Base-by-base conservation (phyloP, 805 yeast genomes). In the Candida ulmi region DNA sequence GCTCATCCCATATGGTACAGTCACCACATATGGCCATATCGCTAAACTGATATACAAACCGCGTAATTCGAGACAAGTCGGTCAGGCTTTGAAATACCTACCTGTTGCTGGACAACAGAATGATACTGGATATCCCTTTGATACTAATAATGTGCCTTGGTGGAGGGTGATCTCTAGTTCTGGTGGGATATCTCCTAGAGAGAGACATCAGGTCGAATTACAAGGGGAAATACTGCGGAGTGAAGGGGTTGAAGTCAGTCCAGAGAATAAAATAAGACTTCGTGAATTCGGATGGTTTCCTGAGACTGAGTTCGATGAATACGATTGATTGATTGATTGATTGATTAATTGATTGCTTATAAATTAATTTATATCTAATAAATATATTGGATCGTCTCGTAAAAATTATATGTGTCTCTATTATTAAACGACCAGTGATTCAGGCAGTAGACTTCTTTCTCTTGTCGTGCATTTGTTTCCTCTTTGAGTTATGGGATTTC, bases 21-120 rank as follows among this genome's bases (percentile, higher is more conserved):
- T 79, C 7, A 76, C 88, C 0, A 69, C 80, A n/a, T 85, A 85
- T 48, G 88, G 87, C 2, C 90, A 83, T 54, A 75, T 85, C 8
- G 93, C 93, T 0, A 70, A 71, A 43, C 59, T 83, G 9, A 65
- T 82, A 0, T 72, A 70, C 24, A 65, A 71, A 36, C 93, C 95
- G 0, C 71, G 65, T 36, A 80, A 83, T 46, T 69, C 93, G 1
- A 65, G 95, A 6, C 88, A 77, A 43, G 93, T 84, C 1, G 95
- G 95, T 0, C 71, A 72, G 25, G 74, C 88, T 0, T 61, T 85
- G 43, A 85, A 84, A 57, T 64, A 72, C 35, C 63, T 77, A 12
- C 67, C 69, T 1, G 5, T 15, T 2, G 35, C 18, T 1, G 41
- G 29, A 11, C 37, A 27, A n/a, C 36, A 28, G 2, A 26, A 5